Percentiles rank a stretch among this genome's conserved stretches.
Evolutionary conservation across 2,329 filamentous ascomycete genomes (phyloP).

Genomic region (Seiridium cupressi): DNA sequence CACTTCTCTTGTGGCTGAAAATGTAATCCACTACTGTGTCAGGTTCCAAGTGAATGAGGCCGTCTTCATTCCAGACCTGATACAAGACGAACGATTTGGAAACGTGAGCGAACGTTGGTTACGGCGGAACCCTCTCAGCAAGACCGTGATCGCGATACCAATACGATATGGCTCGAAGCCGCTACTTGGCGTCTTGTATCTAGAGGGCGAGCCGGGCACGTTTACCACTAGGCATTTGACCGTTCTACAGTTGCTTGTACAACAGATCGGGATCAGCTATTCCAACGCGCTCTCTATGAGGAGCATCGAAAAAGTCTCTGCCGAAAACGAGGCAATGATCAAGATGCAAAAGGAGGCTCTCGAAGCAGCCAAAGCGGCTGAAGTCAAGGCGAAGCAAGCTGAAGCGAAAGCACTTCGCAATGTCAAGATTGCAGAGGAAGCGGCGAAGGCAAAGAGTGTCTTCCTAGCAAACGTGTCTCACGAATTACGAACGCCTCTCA

Average conservation of each 20-base stretch:
- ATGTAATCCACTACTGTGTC: constrained; percentile 74
- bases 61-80: constrained; percentile 71
- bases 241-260: constrained; percentile 69
- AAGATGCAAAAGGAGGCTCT: constrained; percentile 73
- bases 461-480: constrained; percentile 80
- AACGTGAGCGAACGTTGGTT: constrained; percentile 72
- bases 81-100: constrained; percentile 74
- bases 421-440: constrained; percentile 79
- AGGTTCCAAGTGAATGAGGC: constrained; percentile 64
- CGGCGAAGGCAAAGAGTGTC: constrained; percentile 78
- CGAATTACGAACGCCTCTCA: constrained; percentile 78
- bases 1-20: constrained; percentile 69
- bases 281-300: constrained; percentile 67
- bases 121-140: constrained; percentile 65
- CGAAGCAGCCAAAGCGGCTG: constrained; percentile 68
- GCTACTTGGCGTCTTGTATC: constrained; percentile 71
- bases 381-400: constrained; percentile 73
- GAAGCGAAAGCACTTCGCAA: constrained; percentile 76
- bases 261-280: constrained; percentile 74
- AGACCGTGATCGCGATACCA: constrained; percentile 76
- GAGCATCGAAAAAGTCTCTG: constrained; percentile 73
- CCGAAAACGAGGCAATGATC: constrained; percentile 76
- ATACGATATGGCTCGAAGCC: constrained; percentile 71
- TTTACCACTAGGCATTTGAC: constrained; percentile 74
- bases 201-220: constrained; percentile 71